These are phyloP conservation scores for Cenchrus americanus DNA, from an alignment of 176 grass and related monocot species.

Conservation along the genomic window DNA sequence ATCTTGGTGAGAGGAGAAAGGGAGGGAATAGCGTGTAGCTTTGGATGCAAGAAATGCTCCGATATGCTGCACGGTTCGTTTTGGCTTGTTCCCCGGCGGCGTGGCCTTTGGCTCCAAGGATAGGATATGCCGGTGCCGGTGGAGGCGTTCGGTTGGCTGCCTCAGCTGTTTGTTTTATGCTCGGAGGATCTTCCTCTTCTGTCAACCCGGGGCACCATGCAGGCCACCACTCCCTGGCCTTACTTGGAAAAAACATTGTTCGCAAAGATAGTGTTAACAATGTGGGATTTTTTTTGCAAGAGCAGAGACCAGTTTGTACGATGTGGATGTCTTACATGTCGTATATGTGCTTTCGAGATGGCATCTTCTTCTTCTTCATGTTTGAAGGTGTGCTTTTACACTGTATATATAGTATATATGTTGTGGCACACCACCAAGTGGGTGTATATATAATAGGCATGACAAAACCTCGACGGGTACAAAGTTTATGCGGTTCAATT, in stretches of 20 bases:
- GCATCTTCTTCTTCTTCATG: conserved; percentile 10
- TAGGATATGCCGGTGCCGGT: conserved; percentile 42
- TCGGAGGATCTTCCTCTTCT: conserved; percentile 25
- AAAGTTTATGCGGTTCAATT: not conserved
- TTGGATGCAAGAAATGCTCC: conserved; percentile 54
- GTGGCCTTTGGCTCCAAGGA: conserved; percentile 52
- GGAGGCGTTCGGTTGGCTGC: conserved; percentile 8
- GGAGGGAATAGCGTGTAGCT: conserved; percentile 43
- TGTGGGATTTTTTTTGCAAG: not conserved
- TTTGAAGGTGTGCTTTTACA: conserved; percentile 39
- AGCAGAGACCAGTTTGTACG: not conserved
- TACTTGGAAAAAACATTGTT: conserved; percentile 32
- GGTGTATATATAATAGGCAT: not conserved
- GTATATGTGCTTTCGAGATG: conserved; percentile 5
- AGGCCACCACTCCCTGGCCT: not conserved
- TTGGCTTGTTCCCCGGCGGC: conserved; percentile 49
- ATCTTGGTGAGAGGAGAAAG: conserved; percentile 29
- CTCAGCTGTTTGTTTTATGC: conserved; percentile 43
- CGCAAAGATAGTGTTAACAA: conserved; percentile 39
- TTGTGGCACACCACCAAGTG: not conserved
- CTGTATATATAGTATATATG: not conserved
- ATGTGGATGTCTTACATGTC: conserved; percentile 4
- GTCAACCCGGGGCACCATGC: not conserved
- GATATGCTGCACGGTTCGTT: conserved; percentile 37
- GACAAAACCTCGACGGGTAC: not conserved